phyloP scores from a whole-genome alignment of 176 grass and related monocot genomes.

The Oryza glumipatula region DNA sequence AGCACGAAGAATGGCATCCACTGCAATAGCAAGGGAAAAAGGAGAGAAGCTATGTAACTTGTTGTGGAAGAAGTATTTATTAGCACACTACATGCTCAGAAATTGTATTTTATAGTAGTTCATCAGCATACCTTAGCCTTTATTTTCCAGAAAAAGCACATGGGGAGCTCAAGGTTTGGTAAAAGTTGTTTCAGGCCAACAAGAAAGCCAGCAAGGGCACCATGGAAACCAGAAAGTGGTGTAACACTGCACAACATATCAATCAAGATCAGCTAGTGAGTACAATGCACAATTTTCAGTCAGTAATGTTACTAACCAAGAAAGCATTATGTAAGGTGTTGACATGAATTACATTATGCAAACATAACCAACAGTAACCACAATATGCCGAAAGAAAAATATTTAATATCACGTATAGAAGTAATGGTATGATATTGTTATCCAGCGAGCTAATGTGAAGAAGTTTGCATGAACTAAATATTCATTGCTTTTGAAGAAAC shows the following conservation, averaged over 20 bases:
- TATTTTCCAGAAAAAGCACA: conserved; percentile 97
- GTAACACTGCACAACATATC: conserved; percentile 54
- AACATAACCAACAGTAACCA: neutral
- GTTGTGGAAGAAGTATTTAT: neutral
- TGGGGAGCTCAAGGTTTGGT: conserved; percentile 92
- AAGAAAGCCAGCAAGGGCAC: conserved; percentile 84
- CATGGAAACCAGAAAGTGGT: conserved; percentile 95
- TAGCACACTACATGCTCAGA: neutral
- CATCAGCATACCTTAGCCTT: conserved; percentile 85
- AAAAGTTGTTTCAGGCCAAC: conserved; percentile 91
- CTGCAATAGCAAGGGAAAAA: conserved; percentile 41
- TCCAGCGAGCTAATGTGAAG: neutral
- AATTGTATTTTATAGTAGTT: neutral
- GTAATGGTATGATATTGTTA: neutral
- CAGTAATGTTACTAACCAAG: neutral
- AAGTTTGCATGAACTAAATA: neutral
- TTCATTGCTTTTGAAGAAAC: neutral
- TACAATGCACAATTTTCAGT: conserved; percentile 4
- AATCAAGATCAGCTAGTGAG: conserved; percentile 3
- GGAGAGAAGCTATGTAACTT: conserved; percentile 6
- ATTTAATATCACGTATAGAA: neutral
- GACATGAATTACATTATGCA: neutral
- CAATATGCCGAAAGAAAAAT: neutral
- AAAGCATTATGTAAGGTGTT: neutral
- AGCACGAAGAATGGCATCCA: conserved; percentile 96